Evolutionary conservation across 2,329 filamentous ascomycete species (phyloP), one percentile per base, ranked within the genome.

Genomic region (Colletotrichum karsti): DNA sequence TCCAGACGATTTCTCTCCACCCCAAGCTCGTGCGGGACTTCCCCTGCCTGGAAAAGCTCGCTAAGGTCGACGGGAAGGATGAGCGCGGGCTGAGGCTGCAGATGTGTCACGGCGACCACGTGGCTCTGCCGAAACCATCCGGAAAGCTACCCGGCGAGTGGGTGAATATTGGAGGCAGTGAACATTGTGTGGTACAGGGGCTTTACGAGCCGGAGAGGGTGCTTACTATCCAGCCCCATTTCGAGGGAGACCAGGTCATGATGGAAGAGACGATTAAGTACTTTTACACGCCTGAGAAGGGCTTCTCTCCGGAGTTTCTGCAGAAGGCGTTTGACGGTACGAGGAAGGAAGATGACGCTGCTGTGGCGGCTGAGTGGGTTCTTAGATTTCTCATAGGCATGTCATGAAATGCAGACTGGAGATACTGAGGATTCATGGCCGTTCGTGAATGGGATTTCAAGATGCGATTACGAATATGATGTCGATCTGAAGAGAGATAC

Each of bases 61-160:
- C 50, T 1, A 7, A 3, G 13, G 10, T 9, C 28, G 8, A n/a
- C 9, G 15, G 37, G 9, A 30, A 39, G 5, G 26, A 24, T 2
- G 2, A 26, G 4, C 33, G 15, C 28, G 77, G 74, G 53, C 54
- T 26, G 2, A 54, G 78, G 20, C 81, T 85, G 22, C 84, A 85
- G 66, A 84, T 85, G 81, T 84, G 85, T 67, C 80, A 79, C 51
- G 83, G 85, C 72, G 76, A 83, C 44, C 80, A 83, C 28, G 75
- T 77, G 61, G 75, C 62, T n/a, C 39, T 65, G 3, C 39, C 46
- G 9, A 42, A 30, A n/a, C 33, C 57, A 3, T 24, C 62, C 12
- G 15, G 7, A 4, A 26, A 78, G 22, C 76, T 81, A 3, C 84
- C 83, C 3, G 68, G 75, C 9, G 78, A 75, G 39, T 79, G 79